Evolutionary conservation across 2,329 filamentous ascomycete genomes (phyloP).

Genomic region (Geosmithia morbida): DNA sequence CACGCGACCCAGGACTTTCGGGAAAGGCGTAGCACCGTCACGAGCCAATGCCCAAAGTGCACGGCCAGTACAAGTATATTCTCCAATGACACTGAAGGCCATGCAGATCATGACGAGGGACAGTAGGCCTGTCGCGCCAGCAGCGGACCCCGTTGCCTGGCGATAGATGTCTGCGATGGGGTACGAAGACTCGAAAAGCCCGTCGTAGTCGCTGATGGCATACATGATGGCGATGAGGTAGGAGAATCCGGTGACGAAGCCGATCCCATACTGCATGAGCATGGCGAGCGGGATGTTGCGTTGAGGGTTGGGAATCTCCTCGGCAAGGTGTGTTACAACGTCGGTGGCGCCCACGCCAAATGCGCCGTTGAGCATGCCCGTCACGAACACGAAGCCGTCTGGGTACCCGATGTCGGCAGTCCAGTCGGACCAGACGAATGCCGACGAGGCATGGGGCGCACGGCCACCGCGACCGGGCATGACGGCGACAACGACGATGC

Average conservation of each 20-base stretch:
- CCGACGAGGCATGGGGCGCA: conserved; percentile 11
- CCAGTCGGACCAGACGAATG: conserved; percentile 26
- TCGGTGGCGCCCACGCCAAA: conserved; percentile 55
- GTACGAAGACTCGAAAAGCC: conserved; percentile 33
- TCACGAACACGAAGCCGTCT: conserved; percentile 24
- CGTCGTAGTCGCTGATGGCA: conserved; percentile 39
- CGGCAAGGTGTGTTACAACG: conserved; percentile 47
- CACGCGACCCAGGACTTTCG: conserved; percentile 13
- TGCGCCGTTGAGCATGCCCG: conserved; percentile 45
- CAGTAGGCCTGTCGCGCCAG: conserved; percentile 35
- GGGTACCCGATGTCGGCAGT: conserved; percentile 22
- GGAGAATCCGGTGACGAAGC: conserved; percentile 35
- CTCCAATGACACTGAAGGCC: conserved; percentile 17
- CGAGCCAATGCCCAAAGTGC: conserved; percentile 25
- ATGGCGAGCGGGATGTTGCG: conserved; percentile 39
- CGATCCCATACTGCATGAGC: conserved; percentile 31
- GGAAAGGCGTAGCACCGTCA: conserved; percentile 21
- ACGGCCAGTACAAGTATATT: conserved; percentile 22
- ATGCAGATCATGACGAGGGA: conserved; percentile 21
- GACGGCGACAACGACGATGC: conserved; percentile 37
- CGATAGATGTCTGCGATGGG: conserved; percentile 54
- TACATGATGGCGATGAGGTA: conserved; percentile 43
- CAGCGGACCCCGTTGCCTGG: conserved; percentile 36
- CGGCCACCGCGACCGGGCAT: conserved; percentile 24
- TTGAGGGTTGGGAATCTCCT: conserved; percentile 42